These are phyloP conservation scores for Trebouxia gelatinosa DNA, from an alignment of 163 green algal genomes.

Conservation along the genomic window DNA sequence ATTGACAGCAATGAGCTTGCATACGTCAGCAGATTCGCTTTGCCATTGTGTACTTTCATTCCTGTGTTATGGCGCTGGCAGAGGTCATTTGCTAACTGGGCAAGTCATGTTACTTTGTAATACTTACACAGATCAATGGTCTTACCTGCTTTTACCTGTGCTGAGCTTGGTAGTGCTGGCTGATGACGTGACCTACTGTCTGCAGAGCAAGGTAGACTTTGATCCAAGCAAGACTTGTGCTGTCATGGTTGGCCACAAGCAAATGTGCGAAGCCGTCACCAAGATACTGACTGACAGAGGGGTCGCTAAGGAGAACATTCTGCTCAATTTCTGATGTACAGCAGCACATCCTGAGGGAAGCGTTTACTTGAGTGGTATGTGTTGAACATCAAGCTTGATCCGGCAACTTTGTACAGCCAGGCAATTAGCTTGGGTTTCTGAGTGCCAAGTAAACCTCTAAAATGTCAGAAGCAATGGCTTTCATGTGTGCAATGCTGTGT, in stretches of 20 bases:
- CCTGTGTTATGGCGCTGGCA: neutral
- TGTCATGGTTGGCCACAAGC: conserved; percentile 87
- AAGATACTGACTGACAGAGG: conserved; percentile 59
- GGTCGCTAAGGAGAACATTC: conserved; percentile 63
- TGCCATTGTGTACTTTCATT: too few species aligned
- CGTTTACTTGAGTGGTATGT: too few species aligned
- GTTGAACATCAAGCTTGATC: too few species aligned
- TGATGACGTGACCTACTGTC: neutral
- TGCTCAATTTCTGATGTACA: conserved; percentile 75
- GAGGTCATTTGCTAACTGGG: neutral
- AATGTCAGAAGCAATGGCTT: too few species aligned
- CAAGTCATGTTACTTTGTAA: neutral
- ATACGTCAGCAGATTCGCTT: too few species aligned
- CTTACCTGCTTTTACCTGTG: neutral
- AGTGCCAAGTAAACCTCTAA: too few species aligned
- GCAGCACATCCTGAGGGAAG: neutral
- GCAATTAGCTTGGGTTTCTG: neutral
- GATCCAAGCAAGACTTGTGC: conserved; percentile 53
- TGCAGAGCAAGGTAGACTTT: conserved; percentile 21
- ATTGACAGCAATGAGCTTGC: too few species aligned
- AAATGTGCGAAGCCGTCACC: conserved; percentile 78
- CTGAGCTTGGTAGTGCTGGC: neutral
- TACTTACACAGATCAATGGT: neutral
- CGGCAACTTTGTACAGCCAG: neutral
- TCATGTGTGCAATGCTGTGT: too few species aligned